These are phyloP conservation scores for Nematocida minor DNA, from an alignment of 371 early-diverging fungal species.

Conservation along the genomic window DNA sequence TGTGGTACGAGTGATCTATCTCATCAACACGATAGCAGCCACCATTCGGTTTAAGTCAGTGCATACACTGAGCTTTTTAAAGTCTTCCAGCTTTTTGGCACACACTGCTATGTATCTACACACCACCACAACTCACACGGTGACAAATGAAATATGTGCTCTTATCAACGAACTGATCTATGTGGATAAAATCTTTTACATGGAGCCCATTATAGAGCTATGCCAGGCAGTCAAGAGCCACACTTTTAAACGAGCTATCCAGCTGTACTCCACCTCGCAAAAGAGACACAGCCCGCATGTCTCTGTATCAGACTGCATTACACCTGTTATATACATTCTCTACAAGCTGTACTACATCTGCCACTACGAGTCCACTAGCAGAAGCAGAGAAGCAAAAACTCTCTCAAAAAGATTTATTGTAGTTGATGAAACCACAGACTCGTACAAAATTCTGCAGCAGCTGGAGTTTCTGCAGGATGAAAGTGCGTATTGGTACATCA, in stretches of 20 bases:
- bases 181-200: slow-evolving; percentile 27
- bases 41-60: slow-evolving; percentile 13
- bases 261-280: slow-evolving; percentile 23
- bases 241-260: neutral
- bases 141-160: slow-evolving; percentile 40
- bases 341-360: slow-evolving; percentile 27
- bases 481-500: slow-evolving; percentile 18
- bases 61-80: neutral
- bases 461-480: slow-evolving; percentile 40
- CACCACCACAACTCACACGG: slow-evolving; percentile 1
- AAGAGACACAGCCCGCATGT: slow-evolving; percentile 13
- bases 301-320: slow-evolving; percentile 21
- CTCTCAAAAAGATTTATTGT: slow-evolving; percentile 3
- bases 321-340: slow-evolving; percentile 22
- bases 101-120: slow-evolving; percentile 1
- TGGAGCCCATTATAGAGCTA: neutral
- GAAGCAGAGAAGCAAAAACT: neutral
- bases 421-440: neutral
- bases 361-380: neutral
- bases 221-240: neutral
- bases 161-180: slow-evolving; percentile 40
- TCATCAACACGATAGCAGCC: slow-evolving; percentile 15
- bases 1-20: neutral
- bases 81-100: neutral
- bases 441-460: slow-evolving; percentile 17